These are phyloP conservation scores for Neofusicoccum cordaticola DNA, from an alignment of 2,329 filamentous ascomycete genomes.

Conservation along the genomic window DNA sequence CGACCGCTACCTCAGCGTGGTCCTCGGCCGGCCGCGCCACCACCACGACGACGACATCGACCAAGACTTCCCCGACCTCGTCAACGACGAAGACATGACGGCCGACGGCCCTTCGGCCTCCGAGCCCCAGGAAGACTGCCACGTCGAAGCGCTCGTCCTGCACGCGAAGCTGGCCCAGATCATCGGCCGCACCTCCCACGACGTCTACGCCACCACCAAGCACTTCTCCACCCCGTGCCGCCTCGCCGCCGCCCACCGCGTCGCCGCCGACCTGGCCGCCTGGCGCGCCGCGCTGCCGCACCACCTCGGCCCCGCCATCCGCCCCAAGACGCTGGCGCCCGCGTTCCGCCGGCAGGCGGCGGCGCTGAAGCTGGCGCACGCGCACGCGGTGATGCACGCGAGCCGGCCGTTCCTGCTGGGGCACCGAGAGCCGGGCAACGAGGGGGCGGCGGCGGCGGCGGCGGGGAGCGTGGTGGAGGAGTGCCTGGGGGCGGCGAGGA, in stretches of 20 bases:
- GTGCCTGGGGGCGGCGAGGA: slow-evolving; percentile 44
- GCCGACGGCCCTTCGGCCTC: slow-evolving; percentile 32
- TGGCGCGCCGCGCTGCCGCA: slow-evolving; percentile 39
- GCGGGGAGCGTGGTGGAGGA: slow-evolving; percentile 44
- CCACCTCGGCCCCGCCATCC: slow-evolving; percentile 41
- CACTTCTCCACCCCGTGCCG: slow-evolving; percentile 35
- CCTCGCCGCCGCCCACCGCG: slow-evolving; percentile 36
- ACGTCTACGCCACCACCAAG: slow-evolving; percentile 34
- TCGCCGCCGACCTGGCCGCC: slow-evolving; percentile 36
- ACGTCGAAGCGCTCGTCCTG: slow-evolving; percentile 49
- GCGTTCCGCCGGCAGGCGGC: slow-evolving; percentile 39
- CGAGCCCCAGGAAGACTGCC: slow-evolving; percentile 42
- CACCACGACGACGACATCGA: slow-evolving; percentile 65
- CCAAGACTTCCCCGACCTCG: slow-evolving; percentile 54
- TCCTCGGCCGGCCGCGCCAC: slow-evolving; percentile 60
- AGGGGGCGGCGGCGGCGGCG: slow-evolving; percentile 27
- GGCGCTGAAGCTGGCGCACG: slow-evolving; percentile 32
- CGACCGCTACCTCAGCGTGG: slow-evolving; percentile 62
- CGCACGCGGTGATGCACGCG: slow-evolving; percentile 34
- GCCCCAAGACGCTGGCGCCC: slow-evolving; percentile 46
- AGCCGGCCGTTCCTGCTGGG: slow-evolving; percentile 33
- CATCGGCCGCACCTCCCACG: slow-evolving; percentile 29
- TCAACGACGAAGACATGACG: slow-evolving; percentile 59
- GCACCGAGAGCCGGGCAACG: slow-evolving; percentile 15
- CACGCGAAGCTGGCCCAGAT: slow-evolving; percentile 43